A percentile compares a stretch with the other conserved stretches of the same genome.
Evolutionary conservation across 148 eudicot genomes (phyloP).

Genomic region (Rhododendron ferrugineum): DNA sequence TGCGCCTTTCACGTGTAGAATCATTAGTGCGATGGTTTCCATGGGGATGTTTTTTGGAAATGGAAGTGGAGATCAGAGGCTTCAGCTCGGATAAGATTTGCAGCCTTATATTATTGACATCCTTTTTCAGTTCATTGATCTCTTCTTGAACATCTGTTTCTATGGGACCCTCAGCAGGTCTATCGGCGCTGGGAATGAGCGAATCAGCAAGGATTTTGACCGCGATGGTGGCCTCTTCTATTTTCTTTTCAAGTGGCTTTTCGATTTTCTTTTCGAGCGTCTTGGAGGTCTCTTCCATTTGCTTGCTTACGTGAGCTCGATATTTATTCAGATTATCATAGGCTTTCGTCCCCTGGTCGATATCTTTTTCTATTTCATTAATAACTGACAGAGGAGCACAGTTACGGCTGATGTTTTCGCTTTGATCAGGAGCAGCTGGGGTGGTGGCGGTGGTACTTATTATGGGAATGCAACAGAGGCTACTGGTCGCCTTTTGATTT

Average conservation of each 20-base stretch:
- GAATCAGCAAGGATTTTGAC: too few species aligned
- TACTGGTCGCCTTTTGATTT: background rate
- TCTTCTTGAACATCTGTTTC: background rate
- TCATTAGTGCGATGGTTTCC: background rate
- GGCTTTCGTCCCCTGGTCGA: background rate
- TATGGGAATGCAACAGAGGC: background rate
- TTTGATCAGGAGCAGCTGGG: background rate
- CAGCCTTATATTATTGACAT: conserved; percentile 4
- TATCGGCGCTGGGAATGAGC: background rate
- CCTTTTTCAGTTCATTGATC: background rate
- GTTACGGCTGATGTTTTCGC: background rate
- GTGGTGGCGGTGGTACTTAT: too few species aligned
- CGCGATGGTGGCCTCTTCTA: too few species aligned
- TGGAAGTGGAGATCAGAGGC: background rate
- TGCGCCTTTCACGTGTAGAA: too few species aligned
- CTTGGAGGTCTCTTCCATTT: background rate
- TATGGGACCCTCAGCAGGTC: background rate
- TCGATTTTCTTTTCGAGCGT: background rate
- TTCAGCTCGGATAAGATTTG: background rate
- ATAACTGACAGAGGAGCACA: background rate
- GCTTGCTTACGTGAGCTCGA: too few species aligned
- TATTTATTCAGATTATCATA: background rate
- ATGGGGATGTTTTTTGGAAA: background rate
- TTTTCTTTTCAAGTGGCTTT: too few species aligned
- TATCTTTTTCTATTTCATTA: background rate